Evolutionary conservation across 1,284 basidiomycete genomes (phyloP).

Genomic region (Ganoderma leucocontextum): DNA sequence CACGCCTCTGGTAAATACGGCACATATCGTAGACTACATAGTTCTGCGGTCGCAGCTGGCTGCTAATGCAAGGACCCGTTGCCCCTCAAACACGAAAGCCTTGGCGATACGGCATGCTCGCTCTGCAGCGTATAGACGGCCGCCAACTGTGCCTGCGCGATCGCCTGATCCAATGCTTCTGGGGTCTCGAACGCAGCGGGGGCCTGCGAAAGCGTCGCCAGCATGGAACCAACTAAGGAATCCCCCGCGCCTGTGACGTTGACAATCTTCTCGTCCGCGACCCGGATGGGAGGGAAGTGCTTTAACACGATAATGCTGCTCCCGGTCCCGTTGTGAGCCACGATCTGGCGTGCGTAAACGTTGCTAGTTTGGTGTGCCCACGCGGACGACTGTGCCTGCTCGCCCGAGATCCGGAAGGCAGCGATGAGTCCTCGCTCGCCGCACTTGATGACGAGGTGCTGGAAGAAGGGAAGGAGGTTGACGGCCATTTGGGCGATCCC

Average conservation of each 20-base stretch:
- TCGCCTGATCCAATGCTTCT: conserved; percentile 48
- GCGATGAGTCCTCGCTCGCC: conserved; percentile 73
- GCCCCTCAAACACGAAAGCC: conserved; percentile 48
- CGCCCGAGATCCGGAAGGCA: conserved; percentile 63
- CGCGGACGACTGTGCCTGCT: conserved; percentile 47
- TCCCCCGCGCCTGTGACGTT: conserved; percentile 94
- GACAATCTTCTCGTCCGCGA: conserved; percentile 55
- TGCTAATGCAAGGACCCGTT: conserved; percentile 14
- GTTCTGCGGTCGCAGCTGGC: neutral
- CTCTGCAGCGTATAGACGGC: conserved; percentile 72
- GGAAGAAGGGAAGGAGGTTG: conserved; percentile 82
- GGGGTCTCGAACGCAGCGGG: conserved; percentile 56
- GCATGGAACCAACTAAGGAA: conserved; percentile 81
- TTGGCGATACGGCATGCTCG: conserved; percentile 70
- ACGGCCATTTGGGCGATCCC: conserved; percentile 84
- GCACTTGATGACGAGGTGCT: conserved; percentile 84
- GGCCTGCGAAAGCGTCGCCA: conserved; percentile 61
- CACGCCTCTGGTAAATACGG: neutral
- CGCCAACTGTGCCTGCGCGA: conserved; percentile 67
- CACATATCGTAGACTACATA: conserved; percentile 10
- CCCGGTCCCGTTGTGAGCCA: conserved; percentile 57
- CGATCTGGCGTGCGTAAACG: conserved; percentile 54
- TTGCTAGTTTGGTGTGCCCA: conserved; percentile 62
- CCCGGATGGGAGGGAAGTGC: conserved; percentile 70
- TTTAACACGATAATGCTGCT: conserved; percentile 65